phyloP scores from a whole-genome alignment of 2,329 filamentous ascomycete genomes.

The Talaromyces verruculosus region DNA sequence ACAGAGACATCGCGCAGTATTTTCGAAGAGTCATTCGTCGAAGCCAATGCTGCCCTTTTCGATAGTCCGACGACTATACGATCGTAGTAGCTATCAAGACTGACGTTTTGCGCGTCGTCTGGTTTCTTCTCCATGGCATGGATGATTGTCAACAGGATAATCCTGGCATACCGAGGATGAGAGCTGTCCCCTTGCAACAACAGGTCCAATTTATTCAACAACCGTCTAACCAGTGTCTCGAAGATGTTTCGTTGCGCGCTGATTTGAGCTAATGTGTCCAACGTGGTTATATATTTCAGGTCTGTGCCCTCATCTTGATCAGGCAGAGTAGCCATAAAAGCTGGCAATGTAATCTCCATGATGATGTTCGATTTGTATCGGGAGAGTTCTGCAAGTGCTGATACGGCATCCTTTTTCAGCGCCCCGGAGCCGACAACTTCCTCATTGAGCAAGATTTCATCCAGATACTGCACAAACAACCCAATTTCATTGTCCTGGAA shows the following conservation, averaged over 20 bases:
- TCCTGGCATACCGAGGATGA: conserved; percentile 56
- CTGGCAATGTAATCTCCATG: conserved; percentile 64
- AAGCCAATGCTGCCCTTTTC: conserved; percentile 40
- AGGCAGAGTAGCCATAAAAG: conserved; percentile 64
- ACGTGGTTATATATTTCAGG: conserved; percentile 53
- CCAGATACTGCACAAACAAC: conserved; percentile 57
- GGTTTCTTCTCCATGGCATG: conserved; percentile 60
- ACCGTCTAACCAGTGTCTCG: conserved; percentile 60
- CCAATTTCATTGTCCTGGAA: conserved; percentile 55
- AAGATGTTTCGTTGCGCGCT: conserved; percentile 63
- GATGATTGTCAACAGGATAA: conserved; percentile 61
- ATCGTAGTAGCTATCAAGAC: conserved; percentile 50
- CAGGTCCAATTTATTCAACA: conserved; percentile 63
- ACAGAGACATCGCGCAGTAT: conserved; percentile 53
- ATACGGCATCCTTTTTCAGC: conserved; percentile 59
- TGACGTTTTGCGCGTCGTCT: conserved; percentile 40
- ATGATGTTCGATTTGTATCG: conserved; percentile 62
- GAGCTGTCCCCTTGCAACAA: conserved; percentile 51
- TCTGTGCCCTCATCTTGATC: conserved; percentile 52
- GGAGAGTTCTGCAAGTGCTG: conserved; percentile 60
- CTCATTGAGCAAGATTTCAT: conserved; percentile 62
- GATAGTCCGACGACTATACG: conserved; percentile 52
- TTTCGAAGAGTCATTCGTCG: conserved; percentile 35
- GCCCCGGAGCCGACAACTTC: conserved; percentile 57
- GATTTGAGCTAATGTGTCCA: conserved; percentile 65